These are phyloP conservation scores for Thalia dealbata DNA, from an alignment of 176 grass and related monocot genomes.

Conservation along the genomic window DNA sequence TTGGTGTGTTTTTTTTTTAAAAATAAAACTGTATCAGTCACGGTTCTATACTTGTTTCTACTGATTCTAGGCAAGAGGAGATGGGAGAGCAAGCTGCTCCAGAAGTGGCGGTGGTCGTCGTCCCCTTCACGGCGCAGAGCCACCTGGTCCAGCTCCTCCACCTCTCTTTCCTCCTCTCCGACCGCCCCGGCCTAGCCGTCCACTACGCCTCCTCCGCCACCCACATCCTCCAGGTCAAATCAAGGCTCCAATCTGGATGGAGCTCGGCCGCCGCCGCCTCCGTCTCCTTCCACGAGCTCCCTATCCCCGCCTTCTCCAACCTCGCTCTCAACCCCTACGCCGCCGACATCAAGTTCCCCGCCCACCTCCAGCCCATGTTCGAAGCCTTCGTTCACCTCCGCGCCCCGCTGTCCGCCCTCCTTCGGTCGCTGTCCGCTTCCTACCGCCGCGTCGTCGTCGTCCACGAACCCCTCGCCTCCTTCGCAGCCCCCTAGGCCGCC, in stretches of 20 bases:
- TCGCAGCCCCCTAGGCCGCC: conserved; percentile 38
- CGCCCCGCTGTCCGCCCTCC: conserved; percentile 27
- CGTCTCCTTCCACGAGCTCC: conserved; percentile 32
- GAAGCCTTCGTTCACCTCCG: conserved; percentile 26
- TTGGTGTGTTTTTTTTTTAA: background rate
- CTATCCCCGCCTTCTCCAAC: conserved; percentile 21
- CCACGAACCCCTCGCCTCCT: conserved; percentile 37
- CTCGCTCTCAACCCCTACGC: conserved; percentile 26
- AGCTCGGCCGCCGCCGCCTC: conserved; percentile 4
- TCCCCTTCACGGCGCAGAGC: conserved; percentile 54
- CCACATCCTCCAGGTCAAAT: conserved; percentile 35
- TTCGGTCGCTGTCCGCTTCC: conserved; percentile 13
- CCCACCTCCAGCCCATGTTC: conserved; percentile 38
- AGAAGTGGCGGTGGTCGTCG: conserved; percentile 32
- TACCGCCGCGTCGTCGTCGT: conserved; percentile 38
- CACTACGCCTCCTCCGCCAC: conserved; percentile 46
- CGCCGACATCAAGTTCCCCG: conserved; percentile 23
- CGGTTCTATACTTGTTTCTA: no score
- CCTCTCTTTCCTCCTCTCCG: conserved; percentile 37
- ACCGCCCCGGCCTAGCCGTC: conserved; percentile 27
- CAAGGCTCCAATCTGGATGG: conserved; percentile 22
- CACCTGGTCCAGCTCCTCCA: conserved; percentile 64
- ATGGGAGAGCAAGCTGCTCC: background rate
- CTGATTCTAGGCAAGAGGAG: background rate
- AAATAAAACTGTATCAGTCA: background rate